Conservation (phyloP, 2,329 filamentous ascomycete species). For the Pyricularia sp. region DNA sequence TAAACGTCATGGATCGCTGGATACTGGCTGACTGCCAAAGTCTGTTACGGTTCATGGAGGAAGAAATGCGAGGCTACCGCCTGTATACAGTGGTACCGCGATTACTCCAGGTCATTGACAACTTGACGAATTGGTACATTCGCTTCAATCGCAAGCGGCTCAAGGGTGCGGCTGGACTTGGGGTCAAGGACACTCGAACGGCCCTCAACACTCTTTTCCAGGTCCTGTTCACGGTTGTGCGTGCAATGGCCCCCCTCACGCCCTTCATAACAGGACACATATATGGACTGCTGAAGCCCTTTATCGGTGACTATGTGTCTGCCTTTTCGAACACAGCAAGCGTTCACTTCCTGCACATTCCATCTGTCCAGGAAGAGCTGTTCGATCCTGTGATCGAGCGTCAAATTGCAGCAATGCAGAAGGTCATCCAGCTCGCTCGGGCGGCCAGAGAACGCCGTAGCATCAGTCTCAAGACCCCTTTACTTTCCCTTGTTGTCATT, state of each 20-base stretch:
- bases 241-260: slow-evolving; percentile 83
- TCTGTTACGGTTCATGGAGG: slow-evolving; percentile 78
- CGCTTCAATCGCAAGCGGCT: slow-evolving; percentile 82
- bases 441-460: slow-evolving; percentile 74
- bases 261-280: slow-evolving; percentile 94
- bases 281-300: slow-evolving; percentile 65
- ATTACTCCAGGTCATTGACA: slow-evolving; percentile 76
- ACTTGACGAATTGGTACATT: slow-evolving; percentile 88
- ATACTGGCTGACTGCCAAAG: slow-evolving; percentile 87
- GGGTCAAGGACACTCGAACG: slow-evolving; percentile 75
- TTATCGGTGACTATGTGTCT: background rate
- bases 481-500: slow-evolving; percentile 82
- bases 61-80: slow-evolving; percentile 56
- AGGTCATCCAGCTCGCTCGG: slow-evolving; percentile 81
- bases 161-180: slow-evolving; percentile 63
- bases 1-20: slow-evolving; percentile 92
- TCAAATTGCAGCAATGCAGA: slow-evolving; percentile 81
- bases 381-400: slow-evolving; percentile 81
- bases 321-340: slow-evolving; percentile 74
- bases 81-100: slow-evolving; percentile 85
- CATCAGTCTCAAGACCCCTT: slow-evolving; percentile 77
- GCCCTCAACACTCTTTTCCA: slow-evolving; percentile 91
- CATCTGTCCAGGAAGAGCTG: slow-evolving; percentile 73
- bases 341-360: slow-evolving; percentile 86
- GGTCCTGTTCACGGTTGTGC: slow-evolving; percentile 77